Evolutionary conservation across 768 basidiomycete genomes (phyloP).

Genomic region (Astraeus odoratus): DNA sequence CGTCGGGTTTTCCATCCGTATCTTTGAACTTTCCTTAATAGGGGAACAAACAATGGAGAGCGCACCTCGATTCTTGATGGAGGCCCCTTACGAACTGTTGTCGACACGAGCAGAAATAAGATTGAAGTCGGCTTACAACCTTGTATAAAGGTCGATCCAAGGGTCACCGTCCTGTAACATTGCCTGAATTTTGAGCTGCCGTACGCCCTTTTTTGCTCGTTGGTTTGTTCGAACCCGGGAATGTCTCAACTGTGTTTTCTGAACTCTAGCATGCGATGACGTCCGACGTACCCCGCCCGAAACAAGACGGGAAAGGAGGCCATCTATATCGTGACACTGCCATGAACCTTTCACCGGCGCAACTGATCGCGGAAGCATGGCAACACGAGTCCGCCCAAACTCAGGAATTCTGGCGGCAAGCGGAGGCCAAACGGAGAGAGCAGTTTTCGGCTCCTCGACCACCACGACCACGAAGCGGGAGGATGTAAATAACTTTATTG

Average conservation of each 20-base stretch:
- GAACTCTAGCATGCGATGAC: constrained; percentile 29
- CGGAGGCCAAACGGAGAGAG: constrained; percentile 40
- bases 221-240: constrained; percentile 16
- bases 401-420: constrained; percentile 54
- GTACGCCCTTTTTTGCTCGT: constrained; percentile 30
- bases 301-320: constrained; percentile 28
- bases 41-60: constrained; percentile 28
- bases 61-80: constrained; percentile 15
- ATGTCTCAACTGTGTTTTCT: constrained; percentile 21
- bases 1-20: constrained; percentile 23
- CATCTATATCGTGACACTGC: constrained; percentile 20
- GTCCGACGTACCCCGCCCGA: constrained; percentile 27
- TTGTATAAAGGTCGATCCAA: constrained; percentile 29
- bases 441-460: constrained; percentile 37
- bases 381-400: constrained; percentile 51
- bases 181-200: constrained; percentile 31
- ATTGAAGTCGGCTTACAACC: constrained; percentile 24
- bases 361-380: constrained; percentile 67
- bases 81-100: constrained; percentile 17
- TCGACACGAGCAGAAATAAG: constrained; percentile 24
- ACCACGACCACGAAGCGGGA: constrained; percentile 33
- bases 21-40: constrained; percentile 27
- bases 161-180: constrained; percentile 25
- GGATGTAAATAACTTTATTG: constrained; percentile 39
- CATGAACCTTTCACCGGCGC: constrained; percentile 41